Conservation (phyloP, 371 early-diverging fungal species). For the Mortierella sp. region DNA sequence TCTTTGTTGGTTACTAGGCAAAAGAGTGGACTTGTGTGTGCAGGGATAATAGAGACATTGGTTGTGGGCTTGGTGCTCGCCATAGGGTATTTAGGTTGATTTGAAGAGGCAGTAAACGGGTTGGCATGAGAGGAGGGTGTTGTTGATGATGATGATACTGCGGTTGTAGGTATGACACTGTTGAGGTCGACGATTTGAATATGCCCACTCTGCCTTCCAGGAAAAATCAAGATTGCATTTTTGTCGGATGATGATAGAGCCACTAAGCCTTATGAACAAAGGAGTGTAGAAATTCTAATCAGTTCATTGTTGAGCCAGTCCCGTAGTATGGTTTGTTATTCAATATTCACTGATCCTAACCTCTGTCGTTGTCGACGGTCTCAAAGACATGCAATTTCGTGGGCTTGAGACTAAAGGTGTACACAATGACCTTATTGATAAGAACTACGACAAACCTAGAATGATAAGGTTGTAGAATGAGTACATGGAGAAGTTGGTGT, state of each 20-base stretch:
- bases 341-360: slow-evolving; percentile 42
- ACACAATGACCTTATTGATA: slow-evolving; percentile 87
- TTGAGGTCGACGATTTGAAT: slow-evolving; percentile 89
- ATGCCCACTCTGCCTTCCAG: slow-evolving; percentile 86
- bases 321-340: not conserved
- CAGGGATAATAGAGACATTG: slow-evolving; percentile 85
- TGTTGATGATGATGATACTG: slow-evolving; percentile 31
- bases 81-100: slow-evolving; percentile 52
- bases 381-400: slow-evolving; percentile 85
- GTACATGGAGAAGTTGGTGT: not conserved
- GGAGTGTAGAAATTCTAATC: not conserved
- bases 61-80: slow-evolving; percentile 61
- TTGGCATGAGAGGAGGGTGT: slow-evolving; percentile 55
- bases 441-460: slow-evolving; percentile 83
- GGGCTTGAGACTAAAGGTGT: slow-evolving; percentile 80
- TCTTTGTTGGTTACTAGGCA: slow-evolving; percentile 83
- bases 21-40: slow-evolving; percentile 84
- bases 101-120: slow-evolving; percentile 7
- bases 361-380: slow-evolving; percentile 86
- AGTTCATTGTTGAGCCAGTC: not conserved
- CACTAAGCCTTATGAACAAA: slow-evolving; percentile 64
- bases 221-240: slow-evolving; percentile 79
- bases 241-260: slow-evolving; percentile 73
- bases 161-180: slow-evolving; percentile 62
- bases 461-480: not conserved